Evolutionary conservation across 805 yeast species (phyloP).

Genomic region (Candida manassasensis): DNA sequence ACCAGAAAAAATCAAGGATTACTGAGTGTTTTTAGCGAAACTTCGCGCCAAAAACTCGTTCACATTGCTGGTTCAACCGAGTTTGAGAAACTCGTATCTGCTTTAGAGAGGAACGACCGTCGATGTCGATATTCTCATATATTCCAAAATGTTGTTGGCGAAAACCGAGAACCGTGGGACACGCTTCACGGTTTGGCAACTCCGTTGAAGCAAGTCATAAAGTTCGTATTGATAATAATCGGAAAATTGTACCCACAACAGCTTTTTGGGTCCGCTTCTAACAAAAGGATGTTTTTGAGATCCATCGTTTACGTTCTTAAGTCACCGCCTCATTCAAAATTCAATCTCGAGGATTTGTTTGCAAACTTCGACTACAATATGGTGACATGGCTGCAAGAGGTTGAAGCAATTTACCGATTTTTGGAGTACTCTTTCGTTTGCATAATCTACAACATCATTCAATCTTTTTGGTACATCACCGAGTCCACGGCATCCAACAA

Average conservation of each 20-base stretch:
- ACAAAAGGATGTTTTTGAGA: constrained; percentile 38
- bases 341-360: constrained; percentile 28
- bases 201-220: constrained; percentile 29
- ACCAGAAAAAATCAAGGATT: not conserved
- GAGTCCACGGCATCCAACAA: constrained; percentile 29
- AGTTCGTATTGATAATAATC: constrained; percentile 39
- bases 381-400: constrained; percentile 52
- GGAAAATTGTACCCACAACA: constrained; percentile 48
- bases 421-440: constrained; percentile 53
- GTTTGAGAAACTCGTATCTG: not conserved
- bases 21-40: not conserved
- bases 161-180: not conserved
- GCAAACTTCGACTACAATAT: constrained; percentile 37
- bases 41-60: not conserved
- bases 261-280: constrained; percentile 48
- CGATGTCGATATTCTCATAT: not conserved
- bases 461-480: constrained; percentile 63
- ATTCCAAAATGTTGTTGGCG: not conserved
- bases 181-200: constrained; percentile 23
- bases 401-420: constrained; percentile 25
- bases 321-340: constrained; percentile 30
- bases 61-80: not conserved
- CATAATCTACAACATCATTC: constrained; percentile 45
- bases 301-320: constrained; percentile 35
- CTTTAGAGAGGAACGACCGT: not conserved